Evolutionary conservation across 352 stramenopile genomes (phyloP), one percentile per base, ranked within the genome.

Genomic region (Phytopythium oedochilum): DNA sequence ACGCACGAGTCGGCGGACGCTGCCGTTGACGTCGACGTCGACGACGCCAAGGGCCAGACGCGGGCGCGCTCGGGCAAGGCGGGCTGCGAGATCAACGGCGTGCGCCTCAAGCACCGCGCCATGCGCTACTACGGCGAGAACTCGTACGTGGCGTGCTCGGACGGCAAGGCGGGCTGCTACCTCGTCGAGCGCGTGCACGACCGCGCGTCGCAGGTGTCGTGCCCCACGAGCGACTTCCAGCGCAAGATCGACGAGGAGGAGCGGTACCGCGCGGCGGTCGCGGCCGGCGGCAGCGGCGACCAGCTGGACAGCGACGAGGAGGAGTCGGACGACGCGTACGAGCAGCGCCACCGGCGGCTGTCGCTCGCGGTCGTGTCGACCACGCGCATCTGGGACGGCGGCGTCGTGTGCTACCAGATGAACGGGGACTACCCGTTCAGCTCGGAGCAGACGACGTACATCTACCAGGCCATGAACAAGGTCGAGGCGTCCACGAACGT

Each of bases 101-200:
- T 89, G 55, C 63, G 46, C 48, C 59, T 89, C 56, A 66, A 63
- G 29, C 78, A 89, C 61, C 75, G 74, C 42, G 83, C 69, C 39
- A 73, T 91, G 65, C 77, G 82, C 46, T 88, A 87, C 64, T 91
- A 89, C 55, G 61, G 62, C 28, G 72, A 85, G 42, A 83, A 88
- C 64, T 60, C 75, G 66, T 91, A 91, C 63, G 74, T 88, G 26
- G 76, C 80, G 23, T 91, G 80, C 65, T 85, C 77, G 49, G 66
- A 78, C 44, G 74, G 78, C 44, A 56, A 69, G 47, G 75, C 72
- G 2, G 71, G 71, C 11, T 91, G 80, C 72, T 86, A 86, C 73
- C 58, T 89, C 20, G 70, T 82, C 32, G 74, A 88, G 48, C 70
- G 66, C 14, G 66, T 74, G 48, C 80, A 91, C 64, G 68, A 78